phyloP scores from a whole-genome alignment of 345 rosid species.

The Aquilaria yunnanensis region DNA sequence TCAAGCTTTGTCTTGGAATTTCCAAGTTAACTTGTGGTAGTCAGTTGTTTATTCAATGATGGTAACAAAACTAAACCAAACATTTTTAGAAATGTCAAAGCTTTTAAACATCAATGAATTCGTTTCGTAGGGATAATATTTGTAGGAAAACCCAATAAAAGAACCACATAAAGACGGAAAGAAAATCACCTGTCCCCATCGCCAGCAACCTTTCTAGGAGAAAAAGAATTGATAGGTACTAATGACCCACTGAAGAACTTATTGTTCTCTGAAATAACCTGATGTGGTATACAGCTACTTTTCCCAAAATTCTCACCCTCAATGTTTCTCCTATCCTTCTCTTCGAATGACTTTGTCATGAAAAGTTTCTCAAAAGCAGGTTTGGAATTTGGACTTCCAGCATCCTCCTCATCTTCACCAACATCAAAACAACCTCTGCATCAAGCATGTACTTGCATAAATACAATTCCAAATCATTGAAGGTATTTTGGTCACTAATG shows the following conservation, averaged over 20 bases:
- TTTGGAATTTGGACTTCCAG: conserved; percentile 39
- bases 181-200: conserved; percentile 64
- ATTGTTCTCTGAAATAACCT: conserved; percentile 40
- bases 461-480: background rate
- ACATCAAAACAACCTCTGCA: conserved; percentile 90
- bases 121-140: background rate
- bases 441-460: conserved; percentile 13
- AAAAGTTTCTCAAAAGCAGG: conserved; percentile 43
- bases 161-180: background rate
- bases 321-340: conserved; percentile 32
- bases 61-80: conserved; percentile 1
- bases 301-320: conserved; percentile 44
- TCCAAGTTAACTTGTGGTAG: no score
- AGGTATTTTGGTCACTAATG: background rate
- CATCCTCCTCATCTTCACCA: conserved; percentile 56
- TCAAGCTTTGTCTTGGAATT: no score
- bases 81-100: no score
- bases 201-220: conserved; percentile 41
- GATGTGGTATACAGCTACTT: conserved; percentile 40
- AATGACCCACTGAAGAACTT: conserved; percentile 54
- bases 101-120: no score
- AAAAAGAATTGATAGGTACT: conserved; percentile 39
- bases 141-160: background rate
- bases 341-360: conserved; percentile 32
- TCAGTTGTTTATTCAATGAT: conserved; percentile 13